Evolutionary conservation across 495 filamentous ascomycete species (phyloP).

Genomic region (Cercophora samala): DNA sequence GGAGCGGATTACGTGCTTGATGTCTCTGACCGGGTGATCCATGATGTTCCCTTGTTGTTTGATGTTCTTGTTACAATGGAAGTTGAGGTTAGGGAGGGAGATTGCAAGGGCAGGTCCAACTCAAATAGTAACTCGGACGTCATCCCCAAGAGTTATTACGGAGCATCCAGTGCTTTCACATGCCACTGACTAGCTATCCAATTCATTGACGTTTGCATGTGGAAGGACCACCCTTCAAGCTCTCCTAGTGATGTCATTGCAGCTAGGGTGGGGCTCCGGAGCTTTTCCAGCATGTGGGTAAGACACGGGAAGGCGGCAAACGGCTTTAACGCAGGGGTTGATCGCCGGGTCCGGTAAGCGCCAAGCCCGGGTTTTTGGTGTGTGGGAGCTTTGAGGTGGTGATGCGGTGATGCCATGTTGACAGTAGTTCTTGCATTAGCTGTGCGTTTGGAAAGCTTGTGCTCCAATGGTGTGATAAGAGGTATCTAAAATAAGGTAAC

Average conservation of each 20-base stretch:
- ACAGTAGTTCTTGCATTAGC: not conserved
- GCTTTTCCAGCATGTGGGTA: not conserved
- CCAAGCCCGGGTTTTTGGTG: not conserved
- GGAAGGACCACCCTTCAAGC: not conserved
- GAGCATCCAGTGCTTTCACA: not conserved
- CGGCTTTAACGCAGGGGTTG: not conserved
- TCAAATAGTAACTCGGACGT: not conserved
- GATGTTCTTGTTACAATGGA: not conserved
- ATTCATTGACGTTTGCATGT: slow-evolving; percentile 1
- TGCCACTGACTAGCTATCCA: not conserved
- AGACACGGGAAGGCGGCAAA: not conserved
- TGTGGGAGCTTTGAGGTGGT: not conserved
- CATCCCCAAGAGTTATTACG: not conserved
- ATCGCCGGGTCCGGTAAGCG: not conserved
- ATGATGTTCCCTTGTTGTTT: slow-evolving; percentile 11
- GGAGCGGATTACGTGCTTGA: slow-evolving; percentile 59
- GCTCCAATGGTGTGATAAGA: too few species aligned
- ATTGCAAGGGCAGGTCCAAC: not conserved
- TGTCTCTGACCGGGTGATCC: slow-evolving; percentile 40
- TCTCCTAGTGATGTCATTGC: not conserved
- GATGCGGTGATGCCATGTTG: not conserved
- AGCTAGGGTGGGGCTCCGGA: not conserved
- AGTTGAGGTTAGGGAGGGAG: not conserved
- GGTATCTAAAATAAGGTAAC: not conserved
- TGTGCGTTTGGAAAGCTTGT: not conserved